Conservation (phyloP, 495 filamentous ascomycete species). For the Lepidopterella palustris region DNA sequence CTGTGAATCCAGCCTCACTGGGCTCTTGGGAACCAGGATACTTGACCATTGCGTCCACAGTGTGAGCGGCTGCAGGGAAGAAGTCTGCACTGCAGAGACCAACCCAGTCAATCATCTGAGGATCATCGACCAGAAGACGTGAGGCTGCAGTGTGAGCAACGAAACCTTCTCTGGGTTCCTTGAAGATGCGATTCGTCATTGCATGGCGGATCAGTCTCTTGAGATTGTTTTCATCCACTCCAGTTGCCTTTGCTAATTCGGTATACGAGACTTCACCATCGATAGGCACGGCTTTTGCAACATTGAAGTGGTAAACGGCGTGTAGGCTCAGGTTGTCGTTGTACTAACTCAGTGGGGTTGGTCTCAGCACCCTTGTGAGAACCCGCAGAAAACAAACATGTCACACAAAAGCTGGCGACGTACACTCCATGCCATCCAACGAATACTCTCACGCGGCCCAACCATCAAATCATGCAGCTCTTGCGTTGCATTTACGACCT, state of each 20-base stretch:
- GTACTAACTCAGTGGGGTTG: slow-evolving; percentile 1
- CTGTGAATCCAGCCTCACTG: slow-evolving; percentile 3
- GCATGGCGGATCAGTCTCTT: slow-evolving; percentile 49
- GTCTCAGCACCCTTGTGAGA: not conserved
- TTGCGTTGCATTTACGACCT: slow-evolving; percentile 6
- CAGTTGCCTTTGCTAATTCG: not conserved
- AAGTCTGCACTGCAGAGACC: not conserved
- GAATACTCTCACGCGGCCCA: slow-evolving; percentile 9
- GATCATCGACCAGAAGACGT: slow-evolving; percentile 11
- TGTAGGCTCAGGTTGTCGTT: slow-evolving; percentile 8
- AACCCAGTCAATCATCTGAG: slow-evolving; percentile 4
- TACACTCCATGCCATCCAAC: slow-evolving; percentile 13
- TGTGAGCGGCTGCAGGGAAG: not conserved
- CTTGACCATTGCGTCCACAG: slow-evolving; percentile 7
- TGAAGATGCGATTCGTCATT: slow-evolving; percentile 53
- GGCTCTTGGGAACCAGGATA: slow-evolving; percentile 13
- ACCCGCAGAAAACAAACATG: not conserved
- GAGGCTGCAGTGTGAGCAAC: slow-evolving; percentile 48
- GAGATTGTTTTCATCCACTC: slow-evolving; percentile 19
- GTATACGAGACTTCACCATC: not conserved
- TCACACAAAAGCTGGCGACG: not conserved
- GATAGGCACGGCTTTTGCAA: slow-evolving; percentile 1
- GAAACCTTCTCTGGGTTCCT: slow-evolving; percentile 43
- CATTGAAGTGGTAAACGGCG: slow-evolving; percentile 10
- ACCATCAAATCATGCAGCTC: slow-evolving; percentile 16